A percentile compares a stretch with the other conserved stretches of the same genome.
phyloP scores from a whole-genome alignment of 2,329 filamentous ascomycete species.

The Fusarium hainanense region DNA sequence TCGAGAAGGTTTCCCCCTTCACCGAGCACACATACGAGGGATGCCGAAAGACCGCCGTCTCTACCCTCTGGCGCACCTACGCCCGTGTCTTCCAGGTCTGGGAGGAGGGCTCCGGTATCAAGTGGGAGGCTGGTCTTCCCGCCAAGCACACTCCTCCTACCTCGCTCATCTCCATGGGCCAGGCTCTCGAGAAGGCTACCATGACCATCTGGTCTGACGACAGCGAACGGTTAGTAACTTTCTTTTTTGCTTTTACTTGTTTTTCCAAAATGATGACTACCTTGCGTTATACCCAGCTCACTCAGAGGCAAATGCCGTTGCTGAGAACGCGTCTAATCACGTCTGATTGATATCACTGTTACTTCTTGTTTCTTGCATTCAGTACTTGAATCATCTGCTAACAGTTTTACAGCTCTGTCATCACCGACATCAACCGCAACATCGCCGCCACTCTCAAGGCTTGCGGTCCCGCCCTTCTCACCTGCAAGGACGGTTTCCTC shows the following conservation, averaged over 20 bases:
- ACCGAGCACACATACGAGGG: conserved; percentile 92
- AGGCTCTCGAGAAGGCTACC: conserved; percentile 86
- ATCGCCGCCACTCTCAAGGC: conserved; percentile 90
- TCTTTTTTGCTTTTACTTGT: conserved; percentile 34
- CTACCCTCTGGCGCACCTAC: conserved; percentile 93
- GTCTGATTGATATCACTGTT: conserved; percentile 49
- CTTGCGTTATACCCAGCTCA: conserved; percentile 99
- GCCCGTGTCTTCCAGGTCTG: conserved; percentile 89
- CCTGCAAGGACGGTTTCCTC: conserved; percentile 73
- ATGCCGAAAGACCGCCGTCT: conserved; percentile 89
- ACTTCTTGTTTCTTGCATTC: conserved; percentile 40
- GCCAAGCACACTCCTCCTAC: conserved; percentile 81
- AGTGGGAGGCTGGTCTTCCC: conserved; percentile 91
- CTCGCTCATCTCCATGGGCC: conserved; percentile 85
- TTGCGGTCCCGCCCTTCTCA: conserved; percentile 87
- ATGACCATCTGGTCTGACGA: conserved; percentile 90
- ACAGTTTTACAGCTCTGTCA: conserved; percentile 73
- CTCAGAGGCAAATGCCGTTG: conserved; percentile 93
- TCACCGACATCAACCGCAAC: conserved; percentile 96
- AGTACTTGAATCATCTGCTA: conserved; percentile 53
- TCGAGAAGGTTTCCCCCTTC: conserved; percentile 83
- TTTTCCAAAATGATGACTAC: conserved; percentile 78
- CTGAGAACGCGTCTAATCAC: conserved; percentile 78
- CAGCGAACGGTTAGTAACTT: conserved; percentile 83
- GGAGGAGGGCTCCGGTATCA: conserved; percentile 77